These are phyloP conservation scores for Mucor circinelloides DNA, from an alignment of 371 early-diverging fungal species.

Conservation along the genomic window DNA sequence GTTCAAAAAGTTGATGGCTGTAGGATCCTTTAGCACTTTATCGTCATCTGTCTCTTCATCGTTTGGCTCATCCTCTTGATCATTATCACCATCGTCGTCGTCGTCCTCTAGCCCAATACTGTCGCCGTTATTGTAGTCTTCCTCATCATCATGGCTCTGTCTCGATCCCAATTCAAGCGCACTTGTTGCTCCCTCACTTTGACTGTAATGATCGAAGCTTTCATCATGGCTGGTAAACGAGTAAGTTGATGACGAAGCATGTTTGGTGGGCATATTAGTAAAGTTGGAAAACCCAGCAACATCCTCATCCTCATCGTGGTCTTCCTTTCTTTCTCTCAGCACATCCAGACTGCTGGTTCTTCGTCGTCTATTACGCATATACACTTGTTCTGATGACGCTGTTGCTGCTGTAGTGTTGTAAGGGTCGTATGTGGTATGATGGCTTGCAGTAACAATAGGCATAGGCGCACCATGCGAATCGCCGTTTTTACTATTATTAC, in stretches of 20 bases:
- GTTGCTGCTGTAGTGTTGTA: neutral
- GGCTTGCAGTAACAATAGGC: neutral
- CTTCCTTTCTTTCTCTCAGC: conserved; percentile 31
- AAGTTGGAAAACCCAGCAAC: neutral
- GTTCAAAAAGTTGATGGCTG: conserved; percentile 31
- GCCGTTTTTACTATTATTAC: neutral
- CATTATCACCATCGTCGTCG: conserved; percentile 15
- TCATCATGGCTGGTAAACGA: conserved; percentile 1
- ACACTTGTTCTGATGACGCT: neutral
- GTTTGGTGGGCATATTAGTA: neutral
- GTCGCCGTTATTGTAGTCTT: neutral
- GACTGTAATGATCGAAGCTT: neutral
- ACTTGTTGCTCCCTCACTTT: conserved; percentile 3
- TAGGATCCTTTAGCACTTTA: conserved; percentile 15
- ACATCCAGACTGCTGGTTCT: conserved; percentile 54
- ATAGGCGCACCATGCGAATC: conserved; percentile 4
- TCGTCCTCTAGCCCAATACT: conserved; percentile 7
- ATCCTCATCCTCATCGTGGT: conserved; percentile 7
- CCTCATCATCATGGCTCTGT: neutral
- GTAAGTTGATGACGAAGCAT: conserved; percentile 4
- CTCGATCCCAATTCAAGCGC: conserved; percentile 17
- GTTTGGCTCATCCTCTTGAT: conserved; percentile 18
- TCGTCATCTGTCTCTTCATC: conserved; percentile 17
- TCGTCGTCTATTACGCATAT: conserved; percentile 12
- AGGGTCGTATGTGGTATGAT: neutral